A percentile compares a stretch with the other conserved stretches of the same genome.
Conservation (phyloP, 305 asterid genomes). For the Rubia peregrina region DNA sequence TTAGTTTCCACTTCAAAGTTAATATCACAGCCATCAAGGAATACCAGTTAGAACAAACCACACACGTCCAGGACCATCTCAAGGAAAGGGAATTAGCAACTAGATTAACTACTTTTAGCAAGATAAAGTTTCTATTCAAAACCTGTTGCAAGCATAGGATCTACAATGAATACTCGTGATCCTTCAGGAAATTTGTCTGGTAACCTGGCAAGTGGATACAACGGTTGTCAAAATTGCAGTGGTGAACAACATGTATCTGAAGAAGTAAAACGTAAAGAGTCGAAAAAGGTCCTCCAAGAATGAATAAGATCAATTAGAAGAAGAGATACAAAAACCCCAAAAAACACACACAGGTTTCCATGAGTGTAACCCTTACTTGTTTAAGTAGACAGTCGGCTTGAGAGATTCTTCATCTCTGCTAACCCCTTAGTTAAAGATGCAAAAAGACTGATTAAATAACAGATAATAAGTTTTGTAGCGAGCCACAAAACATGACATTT, state of each 20-base stretch:
- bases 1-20: background rate
- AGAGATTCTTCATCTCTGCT: constrained; percentile 91
- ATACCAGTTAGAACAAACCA: background rate
- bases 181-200: constrained; percentile 82
- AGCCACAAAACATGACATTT: background rate
- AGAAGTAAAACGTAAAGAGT: background rate
- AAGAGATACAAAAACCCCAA: background rate
- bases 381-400: constrained; percentile 77
- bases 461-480: background rate
- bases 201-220: constrained; percentile 45
- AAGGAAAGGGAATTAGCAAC: background rate
- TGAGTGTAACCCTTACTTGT: constrained; percentile 58
- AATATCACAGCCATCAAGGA: background rate
- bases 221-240: constrained; percentile 9
- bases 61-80: background rate
- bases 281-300: background rate
- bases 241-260: background rate
- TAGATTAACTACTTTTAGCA: background rate
- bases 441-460: constrained; percentile 21
- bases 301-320: background rate
- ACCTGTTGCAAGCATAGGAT: constrained; percentile 99
- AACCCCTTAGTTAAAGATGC: constrained; percentile 42
- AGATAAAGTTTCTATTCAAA: background rate
- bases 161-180: constrained; percentile 72
- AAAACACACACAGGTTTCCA: background rate